These are phyloP conservation scores for Tremellales sp. DNA, from an alignment of 1,284 basidiomycete species.

Conservation along the genomic window DNA sequence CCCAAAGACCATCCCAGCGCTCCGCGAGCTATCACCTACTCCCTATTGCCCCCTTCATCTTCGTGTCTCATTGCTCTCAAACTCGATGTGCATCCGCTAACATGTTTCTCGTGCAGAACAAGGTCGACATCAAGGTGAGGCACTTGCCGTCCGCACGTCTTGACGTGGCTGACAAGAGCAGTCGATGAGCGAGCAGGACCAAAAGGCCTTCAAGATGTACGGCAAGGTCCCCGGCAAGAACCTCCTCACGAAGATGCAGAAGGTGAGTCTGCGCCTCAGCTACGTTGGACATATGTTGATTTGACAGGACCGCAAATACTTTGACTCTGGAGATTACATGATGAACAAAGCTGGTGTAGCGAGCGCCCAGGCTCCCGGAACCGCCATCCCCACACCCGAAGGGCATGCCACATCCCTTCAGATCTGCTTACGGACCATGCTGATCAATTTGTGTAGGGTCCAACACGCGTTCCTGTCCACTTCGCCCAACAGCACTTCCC, in stretches of 20 bases:
- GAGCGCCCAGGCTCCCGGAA: conserved; percentile 81
- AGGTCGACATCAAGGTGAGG: conserved; percentile 46
- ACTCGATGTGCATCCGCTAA: not conserved
- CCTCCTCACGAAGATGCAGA: conserved; percentile 87
- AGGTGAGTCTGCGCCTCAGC: conserved; percentile 55
- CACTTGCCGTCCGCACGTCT: not conserved
- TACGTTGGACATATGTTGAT: conserved; percentile 6
- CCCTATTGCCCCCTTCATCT: not conserved
- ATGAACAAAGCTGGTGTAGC: conserved; percentile 88
- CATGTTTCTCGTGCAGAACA: conserved; percentile 35
- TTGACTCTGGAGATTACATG: conserved; percentile 96
- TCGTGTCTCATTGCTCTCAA: not conserved
- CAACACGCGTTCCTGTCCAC: conserved; percentile 46
- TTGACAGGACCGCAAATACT: conserved; percentile 87
- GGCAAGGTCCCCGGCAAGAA: conserved; percentile 93
- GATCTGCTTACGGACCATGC: not conserved
- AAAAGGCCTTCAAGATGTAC: conserved; percentile 90
- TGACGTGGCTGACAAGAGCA: conserved; percentile 39
- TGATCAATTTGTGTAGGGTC: conserved; percentile 30
- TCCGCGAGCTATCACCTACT: not conserved
- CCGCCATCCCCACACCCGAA: conserved; percentile 91
- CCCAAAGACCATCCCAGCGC: not conserved
- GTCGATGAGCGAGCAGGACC: conserved; percentile 85
- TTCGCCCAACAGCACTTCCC: conserved; percentile 29
- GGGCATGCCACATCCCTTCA: conserved; percentile 49